Base-by-base conservation (phyloP, 1,284 basidiomycete genomes). In the Austroboletus niveus region DNA sequence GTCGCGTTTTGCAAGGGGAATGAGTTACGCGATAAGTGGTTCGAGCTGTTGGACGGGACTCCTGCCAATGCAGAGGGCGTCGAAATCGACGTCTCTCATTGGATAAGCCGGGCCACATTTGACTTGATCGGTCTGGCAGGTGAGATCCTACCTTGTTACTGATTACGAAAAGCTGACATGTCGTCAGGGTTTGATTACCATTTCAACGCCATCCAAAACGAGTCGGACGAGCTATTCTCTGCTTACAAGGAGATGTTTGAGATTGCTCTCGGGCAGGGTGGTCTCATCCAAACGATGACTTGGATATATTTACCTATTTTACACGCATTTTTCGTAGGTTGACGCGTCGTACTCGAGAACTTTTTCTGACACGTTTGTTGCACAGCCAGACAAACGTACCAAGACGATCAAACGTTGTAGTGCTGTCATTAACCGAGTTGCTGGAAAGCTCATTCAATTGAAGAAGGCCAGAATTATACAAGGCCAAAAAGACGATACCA, bases 161-260 rank as follows among this genome's bases (percentile, higher is more conserved):
- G 30, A 42, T 20, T 6, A 20, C 11, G 38, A 5, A 29, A 27
- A 48, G 15, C 32, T 49, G 20, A 56, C 45, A 7, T 34, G 20
- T 51, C 29, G 20, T 12, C 45, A 89, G 89, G 87, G 0, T 92
- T 92, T 59, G 86, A 84, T 57, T 92, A 92, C 60, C 72, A 82
- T 48, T 91, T 92, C 69, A 83, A 88, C 52, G 84, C 89, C 0
- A 85, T 92, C 38, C 77, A 87, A 42, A 76, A 88, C 50, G 86
- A 89, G 60, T 74, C 81, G 2, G 87, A 91, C 54, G 84, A 88
- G 59, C 75, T 92, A 6, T 87, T 91, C 57, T 65, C 71, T 41
- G 88, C 89, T 0, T 92, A 90, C 69, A 85, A 81, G 59, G 84
- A 89, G 47, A 90, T 92, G 88, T 91, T 91, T 56, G 87, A 87